A percentile compares a stretch with the other conserved stretches of the same genome.
Conservation (phyloP, 2,329 filamentous ascomycete species). For the Aurifilum marmelostoma region DNA sequence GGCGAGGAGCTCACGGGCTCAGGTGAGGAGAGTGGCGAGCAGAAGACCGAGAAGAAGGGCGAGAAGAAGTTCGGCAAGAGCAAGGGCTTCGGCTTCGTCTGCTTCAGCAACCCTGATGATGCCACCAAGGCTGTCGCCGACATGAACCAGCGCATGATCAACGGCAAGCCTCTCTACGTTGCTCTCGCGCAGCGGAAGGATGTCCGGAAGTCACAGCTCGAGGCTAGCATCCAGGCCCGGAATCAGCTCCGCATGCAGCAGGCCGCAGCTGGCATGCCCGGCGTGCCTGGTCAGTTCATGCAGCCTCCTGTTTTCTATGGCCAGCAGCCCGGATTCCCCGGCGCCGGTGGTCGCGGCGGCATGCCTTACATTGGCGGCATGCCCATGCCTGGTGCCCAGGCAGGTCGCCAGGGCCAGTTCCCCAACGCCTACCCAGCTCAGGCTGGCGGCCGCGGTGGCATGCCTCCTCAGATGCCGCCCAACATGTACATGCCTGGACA, state of each 20-base stretch:
- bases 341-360: slow-evolving; percentile 62
- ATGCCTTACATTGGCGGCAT: slow-evolving; percentile 69
- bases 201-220: slow-evolving; percentile 98
- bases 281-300: slow-evolving; percentile 80
- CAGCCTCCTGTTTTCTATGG: slow-evolving; percentile 92
- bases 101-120: slow-evolving; percentile 99
- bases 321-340: slow-evolving; percentile 73
- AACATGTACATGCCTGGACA: slow-evolving; percentile 84
- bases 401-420: slow-evolving; percentile 84
- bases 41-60: slow-evolving; percentile 64
- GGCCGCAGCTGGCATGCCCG: slow-evolving; percentile 65
- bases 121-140: slow-evolving; percentile 98
- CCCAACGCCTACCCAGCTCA: slow-evolving; percentile 78
- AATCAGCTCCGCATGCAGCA: slow-evolving; percentile 99
- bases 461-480: slow-evolving; percentile 80
- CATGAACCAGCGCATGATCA: slow-evolving; percentile 99
- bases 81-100: slow-evolving; percentile 99
- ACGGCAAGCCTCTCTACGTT: slow-evolving; percentile 95
- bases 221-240: slow-evolving; percentile 98
- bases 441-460: slow-evolving; percentile 77
- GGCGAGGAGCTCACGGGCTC: slow-evolving; percentile 50
- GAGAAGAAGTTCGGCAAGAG: slow-evolving; percentile 85
- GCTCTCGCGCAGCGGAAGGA: slow-evolving; percentile 99
- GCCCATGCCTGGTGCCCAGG: slow-evolving; percentile 72
- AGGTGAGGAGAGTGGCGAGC: slow-evolving; percentile 56